Evolutionary conservation across 2,329 filamentous ascomycete genomes (phyloP), one percentile per base, ranked within the genome.

Genomic region (Sarocladium brachiariae): DNA sequence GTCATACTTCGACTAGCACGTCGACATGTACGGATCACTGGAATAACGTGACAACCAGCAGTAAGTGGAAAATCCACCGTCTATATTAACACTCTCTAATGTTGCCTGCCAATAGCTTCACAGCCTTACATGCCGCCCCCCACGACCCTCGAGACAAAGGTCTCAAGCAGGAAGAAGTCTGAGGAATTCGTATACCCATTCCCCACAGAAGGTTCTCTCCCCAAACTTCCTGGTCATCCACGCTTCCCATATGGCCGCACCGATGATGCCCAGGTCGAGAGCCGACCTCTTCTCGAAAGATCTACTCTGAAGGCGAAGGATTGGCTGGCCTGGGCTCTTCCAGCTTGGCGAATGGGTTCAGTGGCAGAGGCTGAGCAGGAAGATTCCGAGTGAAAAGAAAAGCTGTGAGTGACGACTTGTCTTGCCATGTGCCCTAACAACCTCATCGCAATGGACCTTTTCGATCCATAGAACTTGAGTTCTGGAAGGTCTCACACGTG

Each of bases 1-100:
- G 43, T 16, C 43, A 47, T 16, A 47, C 25, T 16, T 31, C 43
- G 43, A 33, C 43, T 30, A 47, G 43, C 43, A 47, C 43, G 27
- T 31, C 24, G 24, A 31, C 27, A 33, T 47, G 43, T 16, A 47
- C 43, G 43, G 43, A 33, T 14, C 43, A 47, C 43, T 47, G 24
- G 43, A 33, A 24, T 9, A 47, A 47, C 16, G 43, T 33, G 27
- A 47, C 43, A n/a, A 16, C 43, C 4, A 47, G 25, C 16, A 33
- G 43, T 47, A 33, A 47, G 43, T 47, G 3, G 16, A 18, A 7
- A 10, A 4, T 18, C 7, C 16, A 2, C 25, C 27, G 4, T 11
- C 4, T 9, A 14, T 3, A 9, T 16, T 25, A 25, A 10, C 39
- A 9, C 14, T 31, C 14, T 8, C 43, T 47, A 14, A 47, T 23